Base-by-base conservation (phyloP, 1,284 basidiomycete genomes). In the Apiotrichum laibachii region DNA sequence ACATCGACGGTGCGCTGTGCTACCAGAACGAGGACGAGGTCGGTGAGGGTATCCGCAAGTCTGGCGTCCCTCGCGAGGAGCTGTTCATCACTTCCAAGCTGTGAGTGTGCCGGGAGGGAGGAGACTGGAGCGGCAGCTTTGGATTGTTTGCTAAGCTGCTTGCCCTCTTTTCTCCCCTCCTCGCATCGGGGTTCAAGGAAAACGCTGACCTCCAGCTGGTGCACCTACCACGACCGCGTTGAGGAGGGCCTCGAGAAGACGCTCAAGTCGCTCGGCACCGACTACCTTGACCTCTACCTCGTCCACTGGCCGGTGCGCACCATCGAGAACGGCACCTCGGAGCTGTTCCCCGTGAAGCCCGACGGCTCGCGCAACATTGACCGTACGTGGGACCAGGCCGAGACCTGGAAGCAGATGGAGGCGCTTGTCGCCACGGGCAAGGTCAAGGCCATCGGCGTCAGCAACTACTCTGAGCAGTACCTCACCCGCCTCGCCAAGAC, bases 221-320 rank as follows among this genome's bases (percentile, higher is more conserved):
- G 82, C 57, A 88, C 88, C 2, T 86, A 84, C 74, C 88, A 90
- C 71, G 79, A 82, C 61, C 84, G 86, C 50, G 88, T 89, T n/a
- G 65, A 64, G 54, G 69, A 71, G 55, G 67, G 72, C 69, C 84
- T 92, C 54, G 84, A 90, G 62, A 83, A 84, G 75, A 89, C 89
- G n/a, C 82, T 93, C 33, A 72, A 78, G 56, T 84, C 86, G 67
- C 84, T 93, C 56, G 88, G 87, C 15, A 76, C 85, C 34, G 83
- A 87, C 59, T 93, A 93, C 71, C 81, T 94, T 43, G 91, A 94
- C 73, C 82, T 92, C 22, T 92, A 90, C 74, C 80, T 91, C 47
- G 79, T 93, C 61, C 69, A 71, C 69, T 75, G 73, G 72, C 70
- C 70, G 3, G 67, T 71, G 51, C 71, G 67, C 35, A 54, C 56